phyloP scores from a whole-genome alignment of 345 rosid genomes.

The Hirschfeldia incana region DNA sequence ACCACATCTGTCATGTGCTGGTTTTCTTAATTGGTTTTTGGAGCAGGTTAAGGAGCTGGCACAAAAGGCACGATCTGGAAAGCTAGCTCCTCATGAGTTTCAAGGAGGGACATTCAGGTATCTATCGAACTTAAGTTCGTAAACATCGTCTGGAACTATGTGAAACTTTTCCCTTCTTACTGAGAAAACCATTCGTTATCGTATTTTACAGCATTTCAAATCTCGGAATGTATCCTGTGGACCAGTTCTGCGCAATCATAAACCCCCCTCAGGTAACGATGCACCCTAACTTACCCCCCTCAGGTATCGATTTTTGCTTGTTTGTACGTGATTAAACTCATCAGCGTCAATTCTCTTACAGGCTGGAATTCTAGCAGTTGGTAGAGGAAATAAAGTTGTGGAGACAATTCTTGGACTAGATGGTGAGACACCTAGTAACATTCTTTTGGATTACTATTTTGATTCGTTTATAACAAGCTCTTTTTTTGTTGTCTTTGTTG shows the following conservation, averaged over 20 bases:
- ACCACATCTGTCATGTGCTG: background rate
- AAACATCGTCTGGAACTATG: background rate
- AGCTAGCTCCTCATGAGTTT: conserved; percentile 85
- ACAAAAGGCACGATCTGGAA: conserved; percentile 88
- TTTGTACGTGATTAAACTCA: background rate
- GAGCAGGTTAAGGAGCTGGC: conserved; percentile 90
- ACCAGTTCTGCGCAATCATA: conserved; percentile 89
- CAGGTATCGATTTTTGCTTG: conserved; percentile 51
- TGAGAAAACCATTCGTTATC: conserved; percentile 12
- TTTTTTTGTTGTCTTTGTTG: background rate
- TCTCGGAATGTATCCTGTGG: conserved; percentile 98
- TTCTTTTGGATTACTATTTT: background rate
- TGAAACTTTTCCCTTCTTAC: conserved; percentile 16
- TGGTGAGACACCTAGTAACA: conserved; percentile 52
- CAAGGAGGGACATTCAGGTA: conserved; percentile 99
- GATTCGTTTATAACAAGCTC: conserved; percentile 10
- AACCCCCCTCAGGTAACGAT: conserved; percentile 88
- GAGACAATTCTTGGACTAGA: conserved; percentile 68
- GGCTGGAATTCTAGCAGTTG: conserved; percentile 95
- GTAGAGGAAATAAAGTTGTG: conserved; percentile 89
- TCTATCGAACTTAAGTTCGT: conserved; percentile 4
- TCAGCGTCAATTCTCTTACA: conserved; percentile 41
- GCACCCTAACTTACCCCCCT: conserved; percentile 55
- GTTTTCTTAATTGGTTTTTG: background rate
- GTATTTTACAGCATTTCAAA: conserved; percentile 88